A percentile compares a stretch with the other conserved stretches of the same genome.
These are phyloP conservation scores for Paecilomyces fulvus DNA, from an alignment of 2,329 filamentous ascomycete genomes.

Conservation along the genomic window DNA sequence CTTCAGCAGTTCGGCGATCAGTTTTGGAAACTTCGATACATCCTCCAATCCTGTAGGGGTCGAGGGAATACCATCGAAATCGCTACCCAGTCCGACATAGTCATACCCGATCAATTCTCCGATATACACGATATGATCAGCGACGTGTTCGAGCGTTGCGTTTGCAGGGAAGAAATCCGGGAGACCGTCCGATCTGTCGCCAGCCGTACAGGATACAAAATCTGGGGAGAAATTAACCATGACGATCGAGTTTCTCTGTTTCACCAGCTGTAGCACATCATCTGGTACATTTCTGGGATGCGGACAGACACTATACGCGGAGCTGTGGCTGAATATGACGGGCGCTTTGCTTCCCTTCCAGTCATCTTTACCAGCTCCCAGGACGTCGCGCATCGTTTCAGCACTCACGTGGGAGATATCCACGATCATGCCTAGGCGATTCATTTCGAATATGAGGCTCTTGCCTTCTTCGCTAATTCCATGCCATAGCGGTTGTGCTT, in stretches of 20 bases:
- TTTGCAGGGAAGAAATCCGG: constrained; percentile 60
- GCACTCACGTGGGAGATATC: constrained; percentile 72
- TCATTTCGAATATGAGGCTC: constrained; percentile 76
- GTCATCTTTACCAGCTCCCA: constrained; percentile 50
- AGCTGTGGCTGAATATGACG: constrained; percentile 83
- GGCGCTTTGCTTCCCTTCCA: constrained; percentile 72
- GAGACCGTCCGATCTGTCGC: constrained; percentile 52
- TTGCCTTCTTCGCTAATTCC: constrained; percentile 67
- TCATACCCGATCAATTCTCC: constrained; percentile 77
- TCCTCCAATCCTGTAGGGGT: constrained; percentile 72
- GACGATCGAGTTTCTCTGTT: constrained; percentile 63
- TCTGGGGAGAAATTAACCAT: constrained; percentile 86
- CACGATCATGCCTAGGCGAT: constrained; percentile 87
- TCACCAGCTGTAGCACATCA: constrained; percentile 68
- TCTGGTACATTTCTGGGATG: constrained; percentile 89
- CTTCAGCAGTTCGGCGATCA: constrained; percentile 66
- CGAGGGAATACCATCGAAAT: constrained; percentile 63
- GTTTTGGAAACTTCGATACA: constrained; percentile 70
- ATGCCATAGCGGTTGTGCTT: constrained; percentile 32
- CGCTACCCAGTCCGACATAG: constrained; percentile 78
- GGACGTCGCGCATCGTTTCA: constrained; percentile 78
- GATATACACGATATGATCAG: constrained; percentile 72
- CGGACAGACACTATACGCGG: constrained; percentile 69
- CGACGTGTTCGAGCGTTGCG: constrained; percentile 68
- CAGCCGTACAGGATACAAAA: constrained; percentile 67